phyloP scores from a whole-genome alignment of 805 yeast genomes.

The Blastobotrys terrestris region DNA sequence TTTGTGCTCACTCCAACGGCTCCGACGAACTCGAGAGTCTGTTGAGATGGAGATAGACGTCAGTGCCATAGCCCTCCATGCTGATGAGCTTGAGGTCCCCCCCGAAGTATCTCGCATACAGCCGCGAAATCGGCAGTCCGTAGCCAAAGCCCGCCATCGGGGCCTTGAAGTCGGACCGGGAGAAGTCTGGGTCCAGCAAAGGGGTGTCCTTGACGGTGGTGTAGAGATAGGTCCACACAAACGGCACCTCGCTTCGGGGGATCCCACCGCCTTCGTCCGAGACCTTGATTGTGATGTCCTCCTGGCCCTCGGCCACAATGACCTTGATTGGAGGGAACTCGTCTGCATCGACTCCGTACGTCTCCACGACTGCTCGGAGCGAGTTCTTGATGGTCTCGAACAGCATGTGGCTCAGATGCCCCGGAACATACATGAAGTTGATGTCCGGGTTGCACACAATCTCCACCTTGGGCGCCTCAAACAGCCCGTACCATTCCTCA shows the following conservation, averaged over 20 bases:
- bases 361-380: conserved; percentile 82
- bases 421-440: conserved; percentile 87
- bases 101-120: conserved; percentile 85
- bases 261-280: conserved; percentile 95
- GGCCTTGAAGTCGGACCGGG: conserved; percentile 65
- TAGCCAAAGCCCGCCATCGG: conserved; percentile 96
- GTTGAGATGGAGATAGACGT: conserved; percentile 81
- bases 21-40: conserved; percentile 68
- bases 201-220: conserved; percentile 79
- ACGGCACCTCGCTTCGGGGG: conserved; percentile 73
- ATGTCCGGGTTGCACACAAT: conserved; percentile 71
- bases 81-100: conserved; percentile 82
- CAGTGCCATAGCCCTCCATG: conserved; percentile 95
- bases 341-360: conserved; percentile 60
- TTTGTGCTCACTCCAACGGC: conserved; percentile 38
- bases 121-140: conserved; percentile 78
- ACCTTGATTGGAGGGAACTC: conserved; percentile 79
- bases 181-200: conserved; percentile 49
- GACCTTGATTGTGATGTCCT: conserved; percentile 84
- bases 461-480: conserved; percentile 79
- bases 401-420: conserved; percentile 84
- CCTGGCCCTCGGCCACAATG: conserved; percentile 81
- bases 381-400: conserved; percentile 86
- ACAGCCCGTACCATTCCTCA: conserved; percentile 82
- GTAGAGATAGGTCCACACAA: conserved; percentile 86